A percentile compares a stretch with the other conserved stretches of the same genome.
phyloP scores from a whole-genome alignment of 805 yeast species.

The Metschnikowia baotianmanensis region DNA sequence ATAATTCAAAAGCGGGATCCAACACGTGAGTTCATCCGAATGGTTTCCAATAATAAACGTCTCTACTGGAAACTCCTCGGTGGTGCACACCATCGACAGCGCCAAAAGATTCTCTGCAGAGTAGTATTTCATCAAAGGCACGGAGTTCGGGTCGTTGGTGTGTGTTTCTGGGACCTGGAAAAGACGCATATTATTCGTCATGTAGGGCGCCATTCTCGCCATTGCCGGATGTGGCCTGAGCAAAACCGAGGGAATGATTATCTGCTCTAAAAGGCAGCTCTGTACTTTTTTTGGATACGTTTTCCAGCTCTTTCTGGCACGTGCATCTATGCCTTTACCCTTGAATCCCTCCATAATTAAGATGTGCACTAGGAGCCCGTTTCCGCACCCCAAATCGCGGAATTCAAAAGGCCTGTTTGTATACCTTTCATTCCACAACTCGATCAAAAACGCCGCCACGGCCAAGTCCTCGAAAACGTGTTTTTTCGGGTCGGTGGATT shows the following conservation, averaged over 20 bases:
- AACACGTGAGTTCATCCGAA: conserved; percentile 90
- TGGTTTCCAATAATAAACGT: conserved; percentile 92
- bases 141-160: conserved; percentile 18
- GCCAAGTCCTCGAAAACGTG: conserved; percentile 97
- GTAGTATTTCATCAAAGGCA: conserved; percentile 53
- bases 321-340: conserved; percentile 87
- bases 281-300: conserved; percentile 68
- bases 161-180: conserved; percentile 49
- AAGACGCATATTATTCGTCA: conserved; percentile 59
- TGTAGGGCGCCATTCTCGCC: conserved; percentile 48
- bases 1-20: conserved; percentile 86
- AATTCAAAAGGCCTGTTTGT: conserved; percentile 60
- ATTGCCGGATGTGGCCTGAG: conserved; percentile 69
- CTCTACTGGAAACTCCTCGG: conserved; percentile 63
- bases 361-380: conserved; percentile 80
- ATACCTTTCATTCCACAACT: conserved; percentile 61
- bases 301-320: conserved; percentile 85
- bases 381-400: conserved; percentile 93
- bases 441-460: conserved; percentile 90
- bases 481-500: conserved; percentile 89
- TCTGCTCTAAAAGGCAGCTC: conserved; percentile 62
- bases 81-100: conserved; percentile 51
- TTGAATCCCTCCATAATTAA: conserved; percentile 72
- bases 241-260: conserved; percentile 74
- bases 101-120: conserved; percentile 51